Evolutionary conservation across 208 protist species (phyloP).

Genomic region (Trypanosoma scelopori): DNA sequence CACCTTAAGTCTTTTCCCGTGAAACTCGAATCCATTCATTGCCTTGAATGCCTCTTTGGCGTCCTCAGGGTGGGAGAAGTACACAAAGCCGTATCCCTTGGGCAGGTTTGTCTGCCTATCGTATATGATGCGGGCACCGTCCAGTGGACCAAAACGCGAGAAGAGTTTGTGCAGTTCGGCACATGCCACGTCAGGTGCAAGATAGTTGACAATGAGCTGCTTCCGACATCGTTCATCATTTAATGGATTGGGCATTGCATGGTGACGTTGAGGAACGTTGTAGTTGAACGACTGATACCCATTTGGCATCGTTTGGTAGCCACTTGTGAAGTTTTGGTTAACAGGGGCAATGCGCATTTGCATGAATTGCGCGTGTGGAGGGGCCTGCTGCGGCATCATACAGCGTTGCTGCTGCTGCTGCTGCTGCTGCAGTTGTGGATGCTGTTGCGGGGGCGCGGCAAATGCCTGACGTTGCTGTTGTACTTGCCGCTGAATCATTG

Average conservation of each 20-base stretch:
- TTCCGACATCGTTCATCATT: conserved; percentile 71
- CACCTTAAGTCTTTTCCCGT: conserved; percentile 75
- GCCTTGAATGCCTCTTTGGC: conserved; percentile 54
- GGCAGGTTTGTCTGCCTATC: conserved; percentile 65
- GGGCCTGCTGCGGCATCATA: neutral
- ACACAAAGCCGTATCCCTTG: conserved; percentile 79
- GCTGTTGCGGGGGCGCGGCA: conserved; percentile 1
- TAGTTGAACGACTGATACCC: neutral
- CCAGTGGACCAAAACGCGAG: conserved; percentile 63
- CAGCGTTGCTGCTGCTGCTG: conserved; percentile 7
- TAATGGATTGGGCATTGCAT: conserved; percentile 34
- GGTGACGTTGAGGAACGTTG: conserved; percentile 17
- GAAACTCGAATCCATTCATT: conserved; percentile 74
- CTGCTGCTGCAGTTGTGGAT: too few species aligned
- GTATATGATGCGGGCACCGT: conserved; percentile 72
- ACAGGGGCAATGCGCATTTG: conserved; percentile 8
- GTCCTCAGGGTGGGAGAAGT: conserved; percentile 59
- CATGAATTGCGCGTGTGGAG: conserved; percentile 4
- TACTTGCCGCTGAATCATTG: conserved; percentile 10
- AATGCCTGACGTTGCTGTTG: conserved; percentile 9
- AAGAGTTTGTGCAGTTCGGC: conserved; percentile 65
- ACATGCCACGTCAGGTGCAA: conserved; percentile 61
- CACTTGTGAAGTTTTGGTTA: conserved; percentile 8
- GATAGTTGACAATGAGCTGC: conserved; percentile 84
- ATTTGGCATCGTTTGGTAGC: neutral